These are phyloP conservation scores for Cordyceps fumosorosea DNA, from an alignment of 2,329 filamentous ascomycete species.

Conservation along the genomic window DNA sequence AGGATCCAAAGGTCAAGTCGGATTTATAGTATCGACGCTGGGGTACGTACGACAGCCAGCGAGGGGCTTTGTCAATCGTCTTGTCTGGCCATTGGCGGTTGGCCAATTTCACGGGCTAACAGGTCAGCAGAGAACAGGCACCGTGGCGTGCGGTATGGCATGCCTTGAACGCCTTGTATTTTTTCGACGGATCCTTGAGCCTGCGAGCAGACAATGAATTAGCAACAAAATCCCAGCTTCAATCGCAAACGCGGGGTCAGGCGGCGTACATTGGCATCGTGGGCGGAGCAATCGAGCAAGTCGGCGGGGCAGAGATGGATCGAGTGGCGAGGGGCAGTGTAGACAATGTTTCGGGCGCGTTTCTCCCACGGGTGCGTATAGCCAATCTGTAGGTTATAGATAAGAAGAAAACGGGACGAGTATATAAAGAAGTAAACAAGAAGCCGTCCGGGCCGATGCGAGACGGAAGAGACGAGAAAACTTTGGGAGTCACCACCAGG, in stretches of 20 bases:
- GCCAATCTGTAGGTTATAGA: neutral
- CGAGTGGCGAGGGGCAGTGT: neutral
- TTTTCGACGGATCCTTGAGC: conserved; percentile 70
- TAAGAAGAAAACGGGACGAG: neutral
- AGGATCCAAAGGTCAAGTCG: neutral
- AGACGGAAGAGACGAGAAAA: neutral
- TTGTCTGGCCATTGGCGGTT: conserved; percentile 80
- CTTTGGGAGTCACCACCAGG: conserved; percentile 1
- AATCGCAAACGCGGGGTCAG: neutral
- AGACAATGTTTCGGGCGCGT: neutral
- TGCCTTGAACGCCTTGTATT: conserved; percentile 59
- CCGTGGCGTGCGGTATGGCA: neutral
- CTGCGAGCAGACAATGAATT: conserved; percentile 19
- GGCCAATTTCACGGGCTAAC: conserved; percentile 48
- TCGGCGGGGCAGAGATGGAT: conserved; percentile 2
- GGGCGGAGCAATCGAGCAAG: neutral
- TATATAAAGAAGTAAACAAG: neutral
- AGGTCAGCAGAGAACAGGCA: neutral
- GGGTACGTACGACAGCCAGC: conserved; percentile 67
- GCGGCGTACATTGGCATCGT: conserved; percentile 5
- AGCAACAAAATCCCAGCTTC: neutral
- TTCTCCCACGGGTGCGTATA: neutral
- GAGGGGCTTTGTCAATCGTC: conserved; percentile 73
- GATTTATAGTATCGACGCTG: neutral
- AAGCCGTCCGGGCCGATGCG: neutral